phyloP scores from a whole-genome alignment of 768 basidiomycete species.

The Clitopilus passeckerianus region DNA sequence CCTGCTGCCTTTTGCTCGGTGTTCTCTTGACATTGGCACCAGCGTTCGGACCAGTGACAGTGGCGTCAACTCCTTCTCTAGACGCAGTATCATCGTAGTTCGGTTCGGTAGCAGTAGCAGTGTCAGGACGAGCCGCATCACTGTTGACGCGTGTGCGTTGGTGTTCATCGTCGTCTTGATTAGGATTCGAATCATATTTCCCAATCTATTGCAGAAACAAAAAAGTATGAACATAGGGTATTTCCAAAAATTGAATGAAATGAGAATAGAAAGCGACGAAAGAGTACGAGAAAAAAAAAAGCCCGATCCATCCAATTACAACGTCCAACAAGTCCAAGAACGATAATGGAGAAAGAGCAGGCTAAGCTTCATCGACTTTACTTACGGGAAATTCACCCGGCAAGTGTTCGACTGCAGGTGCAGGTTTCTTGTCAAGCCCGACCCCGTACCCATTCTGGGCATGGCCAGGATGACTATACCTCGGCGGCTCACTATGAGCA shows the following conservation, averaged over 20 bases:
- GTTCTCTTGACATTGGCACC: slow-evolving; percentile 32
- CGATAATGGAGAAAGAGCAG: not conserved
- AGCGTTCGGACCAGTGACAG: slow-evolving; percentile 14
- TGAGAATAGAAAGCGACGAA: too few species aligned
- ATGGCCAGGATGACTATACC: slow-evolving; percentile 46
- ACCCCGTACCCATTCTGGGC: slow-evolving; percentile 32
- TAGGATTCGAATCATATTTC: too few species aligned
- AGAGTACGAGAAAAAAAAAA: too few species aligned
- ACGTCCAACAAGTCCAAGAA: not conserved
- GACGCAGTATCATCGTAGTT: not conserved
- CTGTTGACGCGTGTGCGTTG: slow-evolving; percentile 11
- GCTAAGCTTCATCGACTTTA: not conserved
- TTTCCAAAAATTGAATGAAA: too few species aligned
- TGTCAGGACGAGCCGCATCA: slow-evolving; percentile 9
- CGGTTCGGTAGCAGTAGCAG: not conserved
- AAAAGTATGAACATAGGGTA: too few species aligned
- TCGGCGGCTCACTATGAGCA: slow-evolving; percentile 52
- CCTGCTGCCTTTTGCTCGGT: slow-evolving; percentile 59
- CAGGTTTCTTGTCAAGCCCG: slow-evolving; percentile 20
- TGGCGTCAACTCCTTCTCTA: not conserved
- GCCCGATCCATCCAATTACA: not conserved
- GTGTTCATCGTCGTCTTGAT: too few species aligned
- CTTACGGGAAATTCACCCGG: not conserved
- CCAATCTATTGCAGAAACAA: too few species aligned
- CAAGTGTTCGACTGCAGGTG: not conserved